Evolutionary conservation across 768 basidiomycete genomes (phyloP).

Genomic region (Pisolithus marmoratus): DNA sequence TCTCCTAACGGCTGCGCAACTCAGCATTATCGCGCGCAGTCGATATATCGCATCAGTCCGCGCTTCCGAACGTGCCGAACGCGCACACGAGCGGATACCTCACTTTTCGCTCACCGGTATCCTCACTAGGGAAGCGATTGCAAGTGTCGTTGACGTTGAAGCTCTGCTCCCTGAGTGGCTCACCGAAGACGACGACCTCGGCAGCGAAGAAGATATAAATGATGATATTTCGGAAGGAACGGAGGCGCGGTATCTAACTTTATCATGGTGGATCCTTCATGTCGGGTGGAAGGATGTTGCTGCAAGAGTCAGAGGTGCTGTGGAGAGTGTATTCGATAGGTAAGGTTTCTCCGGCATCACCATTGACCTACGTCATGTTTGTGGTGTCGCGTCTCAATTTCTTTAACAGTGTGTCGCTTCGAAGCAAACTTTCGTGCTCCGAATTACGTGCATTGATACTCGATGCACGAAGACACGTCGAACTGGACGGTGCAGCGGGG

Average conservation of each 20-base stretch:
- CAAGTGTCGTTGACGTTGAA: constrained; percentile 22
- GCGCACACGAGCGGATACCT: constrained; percentile 34
- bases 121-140: constrained; percentile 19
- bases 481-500: constrained; percentile 51
- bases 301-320: constrained; percentile 63
- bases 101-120: constrained; percentile 24
- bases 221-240: constrained; percentile 55
- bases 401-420: constrained; percentile 67
- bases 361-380: not conserved
- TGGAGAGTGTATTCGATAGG: constrained; percentile 83
- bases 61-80: constrained; percentile 56
- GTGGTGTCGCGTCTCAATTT: not conserved
- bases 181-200: constrained; percentile 21
- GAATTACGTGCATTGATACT: constrained; percentile 66
- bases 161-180: constrained; percentile 18
- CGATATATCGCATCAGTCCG: constrained; percentile 73
- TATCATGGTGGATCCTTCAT: constrained; percentile 91
- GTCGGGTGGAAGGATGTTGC: constrained; percentile 88
- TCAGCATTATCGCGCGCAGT: constrained; percentile 75
- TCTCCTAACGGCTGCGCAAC: constrained; percentile 81
- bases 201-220: constrained; percentile 23
- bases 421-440: constrained; percentile 60
- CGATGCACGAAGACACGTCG: constrained; percentile 74
- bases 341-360: constrained; percentile 30
- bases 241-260: constrained; percentile 75